A percentile compares a stretch with the other conserved stretches of the same genome.
These are phyloP conservation scores for Orbilia ellipsospora DNA, from an alignment of 2,329 filamentous ascomycete species.

Conservation along the genomic window DNA sequence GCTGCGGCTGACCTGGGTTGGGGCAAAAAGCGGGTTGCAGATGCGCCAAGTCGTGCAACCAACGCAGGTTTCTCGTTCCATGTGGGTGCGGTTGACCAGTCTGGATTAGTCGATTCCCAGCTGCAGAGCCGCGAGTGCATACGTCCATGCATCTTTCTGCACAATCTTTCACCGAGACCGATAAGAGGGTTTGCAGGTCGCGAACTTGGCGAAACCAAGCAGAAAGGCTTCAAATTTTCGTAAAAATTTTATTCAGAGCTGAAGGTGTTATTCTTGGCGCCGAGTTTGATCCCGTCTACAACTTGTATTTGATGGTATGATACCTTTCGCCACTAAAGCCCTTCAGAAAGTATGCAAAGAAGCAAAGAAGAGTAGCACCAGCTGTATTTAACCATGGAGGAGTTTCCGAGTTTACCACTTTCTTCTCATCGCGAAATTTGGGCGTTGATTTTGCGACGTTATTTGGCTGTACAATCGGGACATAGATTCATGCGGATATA, in stretches of 20 bases:
- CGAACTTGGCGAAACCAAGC: conserved; percentile 4
- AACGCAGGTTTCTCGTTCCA: conserved; percentile 12
- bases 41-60: conserved; percentile 38
- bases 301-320: neutral
- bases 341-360: conserved; percentile 5
- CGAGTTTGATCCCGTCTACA: too few species aligned
- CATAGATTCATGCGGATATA: too few species aligned
- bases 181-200: conserved; percentile 10
- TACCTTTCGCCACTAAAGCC: conserved; percentile 1
- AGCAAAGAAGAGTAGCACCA: neutral
- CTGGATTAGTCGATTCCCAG: conserved; percentile 4
- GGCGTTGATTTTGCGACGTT: too few species aligned
- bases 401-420: too few species aligned
- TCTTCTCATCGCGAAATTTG: too few species aligned
- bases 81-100: conserved; percentile 5
- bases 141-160: neutral
- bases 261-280: neutral
- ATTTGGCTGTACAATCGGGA: too few species aligned
- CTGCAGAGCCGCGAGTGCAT: conserved; percentile 38
- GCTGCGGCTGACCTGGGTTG: conserved; percentile 43
- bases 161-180: neutral
- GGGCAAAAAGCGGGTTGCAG: conserved; percentile 6
- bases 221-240: conserved; percentile 7
- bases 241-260: neutral
- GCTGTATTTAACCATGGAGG: too few species aligned